phyloP scores from a whole-genome alignment of 768 basidiomycete genomes.

The Naematelia encephala region DNA sequence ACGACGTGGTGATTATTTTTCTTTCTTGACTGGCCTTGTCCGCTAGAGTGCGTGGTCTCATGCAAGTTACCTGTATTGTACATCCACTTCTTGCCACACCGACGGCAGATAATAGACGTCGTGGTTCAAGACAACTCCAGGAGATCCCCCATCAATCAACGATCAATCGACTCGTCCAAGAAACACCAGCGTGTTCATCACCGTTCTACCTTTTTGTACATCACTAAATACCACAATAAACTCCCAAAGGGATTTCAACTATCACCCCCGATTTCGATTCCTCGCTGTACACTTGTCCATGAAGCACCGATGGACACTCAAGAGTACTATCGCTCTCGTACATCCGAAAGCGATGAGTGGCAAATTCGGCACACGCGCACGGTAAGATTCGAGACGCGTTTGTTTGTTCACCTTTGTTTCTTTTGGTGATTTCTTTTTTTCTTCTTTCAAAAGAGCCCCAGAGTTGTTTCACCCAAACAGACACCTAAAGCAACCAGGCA shows the following conservation, averaged over 20 bases:
- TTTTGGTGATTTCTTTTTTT: too few relatives aligned
- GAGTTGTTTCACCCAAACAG: not conserved
- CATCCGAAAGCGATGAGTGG: constrained; percentile 2
- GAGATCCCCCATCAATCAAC: too few relatives aligned
- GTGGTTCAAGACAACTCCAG: too few relatives aligned
- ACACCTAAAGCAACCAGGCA: not conserved
- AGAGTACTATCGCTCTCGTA: not conserved
- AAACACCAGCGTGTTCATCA: constrained; percentile 1
- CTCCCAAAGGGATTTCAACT: not conserved
- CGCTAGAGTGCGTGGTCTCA: too few relatives aligned
- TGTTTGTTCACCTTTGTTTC: not conserved
- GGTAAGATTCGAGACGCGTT: not conserved
- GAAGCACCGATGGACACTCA: not conserved
- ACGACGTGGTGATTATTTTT: too few relatives aligned
- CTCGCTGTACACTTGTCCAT: not conserved
- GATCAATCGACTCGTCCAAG: too few relatives aligned
- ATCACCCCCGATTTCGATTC: not conserved
- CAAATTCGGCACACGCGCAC: not conserved
- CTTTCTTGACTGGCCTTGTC: too few relatives aligned
- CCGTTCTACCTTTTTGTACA: not conserved
- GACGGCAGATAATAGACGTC: too few relatives aligned
- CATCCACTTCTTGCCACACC: not conserved
- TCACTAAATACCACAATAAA: not conserved
- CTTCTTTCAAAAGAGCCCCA: too few relatives aligned
- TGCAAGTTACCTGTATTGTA: not conserved